Base-by-base conservation (phyloP, 257 asterid species). In the Leptodermis oblonga region DNA sequence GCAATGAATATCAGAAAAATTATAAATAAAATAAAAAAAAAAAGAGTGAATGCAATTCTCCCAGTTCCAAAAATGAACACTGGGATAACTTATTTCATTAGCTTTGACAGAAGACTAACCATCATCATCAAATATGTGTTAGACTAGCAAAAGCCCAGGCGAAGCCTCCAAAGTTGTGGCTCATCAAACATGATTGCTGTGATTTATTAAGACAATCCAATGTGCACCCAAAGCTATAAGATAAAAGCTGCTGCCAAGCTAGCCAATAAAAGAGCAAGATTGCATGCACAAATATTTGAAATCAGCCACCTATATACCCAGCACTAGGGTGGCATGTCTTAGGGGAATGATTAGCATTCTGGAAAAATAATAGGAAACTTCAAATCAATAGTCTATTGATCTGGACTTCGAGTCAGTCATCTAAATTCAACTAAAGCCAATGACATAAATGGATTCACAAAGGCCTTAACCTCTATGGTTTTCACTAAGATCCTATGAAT, bases 391-490 rank as follows among this genome's bases (percentile, higher is more conserved):
- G 31, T 30, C 28, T 52, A 45, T 39, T 51, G 36, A 45, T 39
- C 72, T 20, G 26, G n/a, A 41, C 49, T 68, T 41, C 37, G 62
- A 55, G 41, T 53, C 53, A 68, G 54, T 69, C 55, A 37, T 25
- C 73, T 53, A 56, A 52, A 26, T 54, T 22, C 28, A 52, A 59
- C 64, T 69, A 39, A 55, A 58, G 49, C 64, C 25, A 60, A 70
- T 59, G 34, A 70, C 36, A 61, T 43, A 25, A 39, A 59, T 41
- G 28, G 36, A 70, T 70, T 62, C 68, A n/a, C 60, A 70, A 31
- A 45, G 68, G 56, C 25, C 31, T 33, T n/a, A 58, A 58, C 13
- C 60, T 70, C 48, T 43, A 43, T 43, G 12, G 31, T 20, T 54
- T 70, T 60, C 28, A 17, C 42, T 58, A 59, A 30, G 53, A 46